These are phyloP conservation scores for Shiraia bambusicola DNA, from an alignment of 2,329 filamentous ascomycete genomes.

Conservation along the genomic window DNA sequence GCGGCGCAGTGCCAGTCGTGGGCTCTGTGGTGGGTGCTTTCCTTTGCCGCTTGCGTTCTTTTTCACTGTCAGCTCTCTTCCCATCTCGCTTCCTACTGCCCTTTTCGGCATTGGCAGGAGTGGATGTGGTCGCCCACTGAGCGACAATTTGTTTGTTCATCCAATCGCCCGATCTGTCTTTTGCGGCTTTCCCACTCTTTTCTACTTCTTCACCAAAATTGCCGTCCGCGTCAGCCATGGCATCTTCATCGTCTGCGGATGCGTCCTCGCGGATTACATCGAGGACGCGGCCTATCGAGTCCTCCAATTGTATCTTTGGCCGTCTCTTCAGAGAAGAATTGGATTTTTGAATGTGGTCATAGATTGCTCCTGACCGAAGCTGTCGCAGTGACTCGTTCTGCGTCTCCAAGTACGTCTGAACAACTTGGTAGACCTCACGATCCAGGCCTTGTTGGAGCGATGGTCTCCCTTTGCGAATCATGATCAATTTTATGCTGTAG, in stretches of 20 bases:
- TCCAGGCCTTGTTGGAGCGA: constrained; percentile 46
- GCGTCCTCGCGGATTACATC: constrained; percentile 69
- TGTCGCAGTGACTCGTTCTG: constrained; percentile 51
- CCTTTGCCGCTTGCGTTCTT: constrained; percentile 66
- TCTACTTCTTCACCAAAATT: constrained; percentile 32
- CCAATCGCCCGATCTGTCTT: constrained; percentile 51
- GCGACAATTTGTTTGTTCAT: constrained; percentile 67
- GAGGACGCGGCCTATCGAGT: constrained; percentile 80
- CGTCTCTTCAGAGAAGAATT: constrained; percentile 84
- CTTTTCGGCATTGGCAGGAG: constrained; percentile 34
- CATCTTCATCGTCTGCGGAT: constrained; percentile 51
- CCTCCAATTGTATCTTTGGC: constrained; percentile 78
- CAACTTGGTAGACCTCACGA: constrained; percentile 68
- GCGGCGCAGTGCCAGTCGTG: constrained; percentile 64
- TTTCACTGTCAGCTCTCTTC: constrained; percentile 62
- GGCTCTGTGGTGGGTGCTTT: constrained; percentile 34
- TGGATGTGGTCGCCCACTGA: constrained; percentile 51
- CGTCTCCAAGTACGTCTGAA: constrained; percentile 73
- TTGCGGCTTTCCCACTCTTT: constrained; percentile 16
- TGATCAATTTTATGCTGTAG: background rate
- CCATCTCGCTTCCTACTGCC: constrained; percentile 47
- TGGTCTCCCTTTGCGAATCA: constrained; percentile 10
- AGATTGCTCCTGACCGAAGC: constrained; percentile 64
- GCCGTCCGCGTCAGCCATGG: constrained; percentile 52
- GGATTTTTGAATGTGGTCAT: constrained; percentile 77